Base-by-base conservation (phyloP, 2,329 filamentous ascomycete species). In the Dothistroma pini region DNA sequence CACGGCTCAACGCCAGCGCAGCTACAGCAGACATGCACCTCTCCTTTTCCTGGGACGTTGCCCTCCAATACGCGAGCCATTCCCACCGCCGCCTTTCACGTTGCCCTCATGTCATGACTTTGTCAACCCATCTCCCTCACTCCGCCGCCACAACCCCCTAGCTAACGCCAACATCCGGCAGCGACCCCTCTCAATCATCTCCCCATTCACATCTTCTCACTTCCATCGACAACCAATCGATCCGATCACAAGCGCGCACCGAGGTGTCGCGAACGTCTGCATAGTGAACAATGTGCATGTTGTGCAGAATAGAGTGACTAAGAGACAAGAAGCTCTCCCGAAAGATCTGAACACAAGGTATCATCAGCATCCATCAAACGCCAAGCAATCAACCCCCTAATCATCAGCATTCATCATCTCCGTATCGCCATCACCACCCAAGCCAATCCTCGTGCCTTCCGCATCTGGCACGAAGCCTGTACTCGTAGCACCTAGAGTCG, bases 391-490 rank as follows among this genome's bases (percentile, higher is more conserved):
- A 2, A 35, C 6, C 12, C 19, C 52, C 51, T 64, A 60, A 0
- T 60, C 63, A 63, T 66, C 65, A 61, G 65, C 63, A 61, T 68
- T 65, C 67, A 67, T 64, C 64, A 66, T 65, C 56, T 63, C 57
- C 52, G 57, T 66, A 44, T 68, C 66, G 6, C 64, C 67, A 9
- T 70, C 70, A 14, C 61, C 68, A n/a, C 58, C 68, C 64, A 65
- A 58, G 60, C 56, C 69, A 63, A 65, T 70, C 64, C 60, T 69
- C 58, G 74, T 76, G 4, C 74, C 73, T 59, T 76, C 74, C 1
- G 71, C 73, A 64, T 76, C 74, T 14, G 71, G 69, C 32, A 68
- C 65, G 16, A 66, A 64, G 2, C 65, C 64, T 11, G 70, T 49
- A 3, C 61, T 66, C 38, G 61, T 65, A 19, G 63, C 56, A 7